These are phyloP conservation scores for Russula ochroleuca DNA, from an alignment of 768 basidiomycete genomes.

Conservation along the genomic window DNA sequence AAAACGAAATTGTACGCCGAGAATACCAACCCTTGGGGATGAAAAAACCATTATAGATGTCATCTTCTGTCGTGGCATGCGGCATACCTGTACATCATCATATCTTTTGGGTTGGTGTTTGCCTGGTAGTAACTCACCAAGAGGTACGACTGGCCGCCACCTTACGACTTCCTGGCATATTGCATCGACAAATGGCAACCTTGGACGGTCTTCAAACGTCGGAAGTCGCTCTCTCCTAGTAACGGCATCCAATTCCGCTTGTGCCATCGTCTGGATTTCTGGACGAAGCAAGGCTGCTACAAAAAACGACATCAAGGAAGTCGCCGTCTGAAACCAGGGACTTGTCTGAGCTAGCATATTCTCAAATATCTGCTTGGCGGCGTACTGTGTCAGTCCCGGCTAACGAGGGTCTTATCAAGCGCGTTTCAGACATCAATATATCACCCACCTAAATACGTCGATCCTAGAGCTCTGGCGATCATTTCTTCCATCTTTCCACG, in stretches of 20 bases:
- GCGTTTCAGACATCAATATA: not conserved
- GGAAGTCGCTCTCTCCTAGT: slow-evolving; percentile 2
- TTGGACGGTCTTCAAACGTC: slow-evolving; percentile 3
- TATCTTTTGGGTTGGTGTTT: too few relatives aligned
- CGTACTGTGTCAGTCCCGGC: slow-evolving; percentile 14
- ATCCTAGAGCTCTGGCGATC: slow-evolving; percentile 2
- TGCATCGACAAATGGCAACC: not conserved
- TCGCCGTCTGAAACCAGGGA: not conserved
- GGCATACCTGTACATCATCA: slow-evolving; percentile 15
- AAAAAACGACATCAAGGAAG: not conserved
- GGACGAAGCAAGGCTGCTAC: not conserved
- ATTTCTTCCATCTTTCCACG: not conserved
- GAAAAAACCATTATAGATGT: slow-evolving; percentile 26
- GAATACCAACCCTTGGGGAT: slow-evolving; percentile 22
- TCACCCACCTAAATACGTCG: slow-evolving; percentile 4
- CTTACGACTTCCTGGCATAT: slow-evolving; percentile 10
- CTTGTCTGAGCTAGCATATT: not conserved
- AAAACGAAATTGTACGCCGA: not conserved
- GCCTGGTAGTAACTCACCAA: slow-evolving; percentile 16
- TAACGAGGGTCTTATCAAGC: not conserved
- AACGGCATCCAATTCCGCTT: not conserved
- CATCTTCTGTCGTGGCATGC: slow-evolving; percentile 21
- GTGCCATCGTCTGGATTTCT: not conserved
- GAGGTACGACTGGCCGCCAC: slow-evolving; percentile 19
- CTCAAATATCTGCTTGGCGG: not conserved